phyloP scores from a whole-genome alignment of 2,329 filamentous ascomycete genomes.

The Akanthomyces dipterigenus region DNA sequence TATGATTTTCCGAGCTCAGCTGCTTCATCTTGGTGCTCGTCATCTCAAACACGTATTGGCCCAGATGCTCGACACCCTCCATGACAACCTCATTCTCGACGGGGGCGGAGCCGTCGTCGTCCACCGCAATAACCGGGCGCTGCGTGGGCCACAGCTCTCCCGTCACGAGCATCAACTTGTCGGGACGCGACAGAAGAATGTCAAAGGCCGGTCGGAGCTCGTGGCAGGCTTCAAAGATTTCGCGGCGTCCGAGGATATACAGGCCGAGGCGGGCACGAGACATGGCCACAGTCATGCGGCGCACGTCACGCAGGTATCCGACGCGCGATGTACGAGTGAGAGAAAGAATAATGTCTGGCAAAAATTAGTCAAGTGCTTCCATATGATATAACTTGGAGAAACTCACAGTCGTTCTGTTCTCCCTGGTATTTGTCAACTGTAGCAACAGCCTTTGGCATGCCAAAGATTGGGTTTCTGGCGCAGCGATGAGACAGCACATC shows the following conservation, averaged over 20 bases:
- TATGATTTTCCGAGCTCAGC: conserved; percentile 32
- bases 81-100: conserved; percentile 61
- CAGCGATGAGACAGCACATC: conserved; percentile 84
- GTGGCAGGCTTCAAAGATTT: conserved; percentile 81
- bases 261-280: conserved; percentile 87
- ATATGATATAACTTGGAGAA: not conserved
- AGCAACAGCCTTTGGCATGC: conserved; percentile 79
- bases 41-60: conserved; percentile 96
- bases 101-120: conserved; percentile 27
- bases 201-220: conserved; percentile 86
- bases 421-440: conserved; percentile 99
- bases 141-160: conserved; percentile 78
- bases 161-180: conserved; percentile 73
- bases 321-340: conserved; percentile 82
- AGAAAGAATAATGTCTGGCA: conserved; percentile 80
- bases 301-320: conserved; percentile 88
- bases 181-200: conserved; percentile 65
- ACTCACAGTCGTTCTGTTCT: conserved; percentile 96
- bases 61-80: conserved; percentile 88
- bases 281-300: conserved; percentile 87
- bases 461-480: conserved; percentile 75
- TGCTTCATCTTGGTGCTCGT: conserved; percentile 57
- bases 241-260: conserved; percentile 82
- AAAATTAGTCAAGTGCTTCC: conserved; percentile 16
- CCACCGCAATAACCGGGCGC: conserved; percentile 34